phyloP scores from a whole-genome alignment of 352 stramenopile genomes.

The Phytophthora foliorum region DNA sequence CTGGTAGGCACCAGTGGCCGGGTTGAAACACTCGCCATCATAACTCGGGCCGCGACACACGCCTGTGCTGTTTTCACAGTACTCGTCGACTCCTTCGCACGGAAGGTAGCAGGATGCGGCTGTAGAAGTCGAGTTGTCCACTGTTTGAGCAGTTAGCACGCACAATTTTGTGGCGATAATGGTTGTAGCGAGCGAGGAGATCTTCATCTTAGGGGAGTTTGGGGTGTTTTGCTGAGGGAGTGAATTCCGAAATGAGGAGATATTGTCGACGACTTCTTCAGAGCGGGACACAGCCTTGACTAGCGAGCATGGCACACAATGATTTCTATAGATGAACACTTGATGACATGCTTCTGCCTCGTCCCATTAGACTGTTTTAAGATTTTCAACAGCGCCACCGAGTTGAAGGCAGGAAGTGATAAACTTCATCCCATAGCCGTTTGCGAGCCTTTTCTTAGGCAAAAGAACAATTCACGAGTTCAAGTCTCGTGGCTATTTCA shows the following conservation, averaged over 20 bases:
- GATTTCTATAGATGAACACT: neutral
- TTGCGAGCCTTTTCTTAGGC: no score
- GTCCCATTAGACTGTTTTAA: conserved; percentile 5
- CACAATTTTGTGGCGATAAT: conserved; percentile 4
- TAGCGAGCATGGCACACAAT: no score
- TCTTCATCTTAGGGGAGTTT: conserved; percentile 14
- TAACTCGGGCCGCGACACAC: conserved; percentile 20
- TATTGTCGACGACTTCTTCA: neutral
- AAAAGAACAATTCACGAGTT: no score
- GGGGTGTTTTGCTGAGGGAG: neutral
- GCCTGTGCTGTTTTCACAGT: conserved; percentile 34
- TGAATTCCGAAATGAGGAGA: conserved; percentile 19
- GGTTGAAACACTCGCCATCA: conserved; percentile 24
- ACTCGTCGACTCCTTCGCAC: conserved; percentile 35
- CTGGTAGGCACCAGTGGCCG: conserved; percentile 21
- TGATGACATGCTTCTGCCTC: conserved; percentile 3
- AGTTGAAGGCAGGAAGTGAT: no score
- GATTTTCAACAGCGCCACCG: neutral
- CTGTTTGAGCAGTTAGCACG: conserved; percentile 1
- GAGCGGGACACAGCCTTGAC: no score
- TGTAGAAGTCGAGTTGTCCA: conserved; percentile 7
- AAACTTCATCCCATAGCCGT: neutral
- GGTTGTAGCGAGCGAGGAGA: conserved; percentile 2
- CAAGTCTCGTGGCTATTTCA: no score
- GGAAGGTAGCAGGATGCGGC: conserved; percentile 13